Evolutionary conservation across 306 rosid species (phyloP), one percentile per base, ranked within the genome.

Genomic region (Lotus japonicus): DNA sequence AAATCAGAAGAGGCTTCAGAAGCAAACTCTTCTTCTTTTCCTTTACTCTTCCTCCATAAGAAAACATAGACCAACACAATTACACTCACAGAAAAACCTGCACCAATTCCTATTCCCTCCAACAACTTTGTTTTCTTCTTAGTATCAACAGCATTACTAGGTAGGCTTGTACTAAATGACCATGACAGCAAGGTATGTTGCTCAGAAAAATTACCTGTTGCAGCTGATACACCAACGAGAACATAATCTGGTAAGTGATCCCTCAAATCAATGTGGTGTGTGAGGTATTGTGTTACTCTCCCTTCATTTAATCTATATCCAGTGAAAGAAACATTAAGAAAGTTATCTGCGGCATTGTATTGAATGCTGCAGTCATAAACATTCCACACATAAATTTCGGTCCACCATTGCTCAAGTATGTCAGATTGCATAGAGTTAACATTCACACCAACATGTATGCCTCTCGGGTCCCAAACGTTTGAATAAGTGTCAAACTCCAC

Each of bases 401-500:
- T 6, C 3, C 0, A 2, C 79, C 73, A 73, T 12, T 8, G 2
- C 28, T 14, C 13, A n/a, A n/a, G 9, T 17, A 43, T 33, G 2
- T 8, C 26, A 60, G 74, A 75, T 1, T 1, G 5, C 69, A 75
- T 16, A 15, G 69, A 58, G 28, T 75, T 67, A 39, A 58, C 23
- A 26, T 75, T 43, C n/a, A 75, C 35, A 16, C 74, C 70, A 1
- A 67, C 69, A 58, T 75, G 80, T 39, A 12, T 0, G 7, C 12
- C 36, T 1, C 1, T 3, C 10, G 77, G 81, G 19, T 85, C 86
- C 71, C 69, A 82, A 0, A 0, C 0, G 55, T 70, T 70, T 1
- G 33, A 31, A n/a, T 2, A 77, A 57, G 78, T 82, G 63, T 85
- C 89, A 16, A 79, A 85, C 72, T 85, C 89, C 44, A 82, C 71